These are phyloP conservation scores for Carex cristatella DNA, from an alignment of 176 grass and related monocot genomes.

Conservation along the genomic window DNA sequence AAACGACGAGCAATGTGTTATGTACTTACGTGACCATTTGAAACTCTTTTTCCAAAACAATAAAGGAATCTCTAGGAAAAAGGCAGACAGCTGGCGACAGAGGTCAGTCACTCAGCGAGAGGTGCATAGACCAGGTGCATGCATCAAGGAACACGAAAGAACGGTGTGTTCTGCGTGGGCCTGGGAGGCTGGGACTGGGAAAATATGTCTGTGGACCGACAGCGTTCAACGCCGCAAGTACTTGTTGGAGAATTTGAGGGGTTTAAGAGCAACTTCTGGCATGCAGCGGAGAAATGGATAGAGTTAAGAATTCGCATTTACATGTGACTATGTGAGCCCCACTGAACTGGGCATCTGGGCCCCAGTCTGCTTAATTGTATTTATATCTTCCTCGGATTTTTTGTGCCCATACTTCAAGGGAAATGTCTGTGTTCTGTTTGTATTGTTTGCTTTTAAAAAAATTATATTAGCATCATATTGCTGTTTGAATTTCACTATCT, in stretches of 20 bases:
- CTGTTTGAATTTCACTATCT: too few relatives aligned
- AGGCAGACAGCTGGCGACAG: not conserved
- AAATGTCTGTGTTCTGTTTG: not conserved
- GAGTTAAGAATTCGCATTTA: not conserved
- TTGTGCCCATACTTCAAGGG: not conserved
- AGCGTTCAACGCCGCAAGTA: not conserved
- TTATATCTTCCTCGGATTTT: not conserved
- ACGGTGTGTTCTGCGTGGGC: not conserved
- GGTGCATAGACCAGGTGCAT: not conserved
- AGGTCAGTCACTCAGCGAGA: not conserved
- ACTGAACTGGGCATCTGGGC: not conserved
- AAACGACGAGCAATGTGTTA: too few relatives aligned
- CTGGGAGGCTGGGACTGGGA: not conserved
- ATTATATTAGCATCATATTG: too few relatives aligned
- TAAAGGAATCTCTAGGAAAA: not conserved
- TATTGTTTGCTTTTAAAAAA: not conserved
- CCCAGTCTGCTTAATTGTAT: not conserved
- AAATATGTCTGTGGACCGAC: not conserved
- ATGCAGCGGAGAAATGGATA: not conserved
- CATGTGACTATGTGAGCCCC: not conserved
- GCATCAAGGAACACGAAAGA: not conserved
- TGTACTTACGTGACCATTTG: not conserved
- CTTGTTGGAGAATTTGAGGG: not conserved
- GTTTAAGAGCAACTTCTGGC: not conserved
- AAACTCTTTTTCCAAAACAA: not conserved